Conservation (phyloP, 495 filamentous ascomycete species). For the Tuber magnatum region DNA sequence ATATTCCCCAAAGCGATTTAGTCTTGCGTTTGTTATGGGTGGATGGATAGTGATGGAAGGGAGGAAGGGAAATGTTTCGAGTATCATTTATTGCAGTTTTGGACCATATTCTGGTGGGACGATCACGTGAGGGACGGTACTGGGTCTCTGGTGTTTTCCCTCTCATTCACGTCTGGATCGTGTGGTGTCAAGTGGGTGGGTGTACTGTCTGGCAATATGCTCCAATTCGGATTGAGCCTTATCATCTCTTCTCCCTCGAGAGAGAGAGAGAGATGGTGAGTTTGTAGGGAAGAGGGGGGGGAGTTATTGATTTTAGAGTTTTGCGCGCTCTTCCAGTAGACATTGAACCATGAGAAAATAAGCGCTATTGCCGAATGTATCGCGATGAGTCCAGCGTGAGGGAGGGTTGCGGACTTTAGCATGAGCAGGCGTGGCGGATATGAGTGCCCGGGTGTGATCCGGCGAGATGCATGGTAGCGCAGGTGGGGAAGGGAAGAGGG, state of each 20-base stretch:
- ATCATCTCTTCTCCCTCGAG: background rate
- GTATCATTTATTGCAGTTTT: background rate
- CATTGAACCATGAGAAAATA: no score
- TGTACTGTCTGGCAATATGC: background rate
- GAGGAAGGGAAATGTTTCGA: background rate
- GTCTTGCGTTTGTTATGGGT: constrained; percentile 2
- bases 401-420: background rate
- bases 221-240: background rate
- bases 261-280: background rate
- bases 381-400: background rate
- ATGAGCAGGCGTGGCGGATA: background rate
- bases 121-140: background rate
- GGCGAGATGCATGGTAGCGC: background rate
- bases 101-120: background rate
- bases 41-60: background rate
- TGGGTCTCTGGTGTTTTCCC: background rate
- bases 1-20: background rate
- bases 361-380: no score
- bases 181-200: background rate
- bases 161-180: background rate
- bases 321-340: no score
- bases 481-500: background rate
- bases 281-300: background rate
- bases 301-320: background rate
- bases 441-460: background rate